Base-by-base conservation (phyloP, 192 early-diverging fungal genomes). In the Linderina pennispora region DNA sequence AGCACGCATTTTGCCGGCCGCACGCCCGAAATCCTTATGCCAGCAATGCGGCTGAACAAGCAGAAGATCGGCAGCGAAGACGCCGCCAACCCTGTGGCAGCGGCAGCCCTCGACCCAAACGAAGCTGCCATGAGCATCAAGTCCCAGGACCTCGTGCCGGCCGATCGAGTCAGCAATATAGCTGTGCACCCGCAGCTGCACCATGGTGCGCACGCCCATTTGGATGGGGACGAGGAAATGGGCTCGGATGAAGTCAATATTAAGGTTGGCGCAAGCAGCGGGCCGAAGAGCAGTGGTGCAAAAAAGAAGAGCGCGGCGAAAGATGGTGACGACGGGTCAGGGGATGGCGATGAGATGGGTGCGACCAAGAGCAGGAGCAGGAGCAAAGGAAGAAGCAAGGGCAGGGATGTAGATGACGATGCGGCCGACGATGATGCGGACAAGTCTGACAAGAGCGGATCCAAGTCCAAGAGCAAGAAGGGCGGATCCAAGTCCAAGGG, bases 41-140 rank as follows among this genome's bases (percentile, higher is more conserved):
- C n/a, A 31, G 28, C 6, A 31, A 25, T 4, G 8, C 3, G 13
- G 8, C n/a, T 69, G 21, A 32, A 45, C 42, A 52, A 49, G 41
- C 43, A 58, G n/a, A 61, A 57, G 36, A 19, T 38, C 31, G 50
- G 49, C 3, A 36, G 38, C 19, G 59, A 62, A 23, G 66, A 70
- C 23, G 59, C 66, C 7, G 66, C 58, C 3, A 62, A 70, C 34
- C 66, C 66, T 7, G 66, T 70, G 4, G 66, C 66, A 13, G 66
- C 66, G n/a, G 65, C 65, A 19, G 65, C 65, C 5, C 58, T 51
- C 15, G 66, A 70, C 31, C 66, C 66, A 0, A 70, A 70, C 23
- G 58, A 62, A 26, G 66, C 66, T 9, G 66, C 66, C 1, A 62
- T 70, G 48, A 62, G 50, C 40, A 70, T 70, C 23, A 62, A 54